Evolutionary conservation across 2,329 filamentous ascomycete genomes (phyloP), one percentile per base, ranked within the genome.

Genomic region (Chaetomiaceae sp.): DNA sequence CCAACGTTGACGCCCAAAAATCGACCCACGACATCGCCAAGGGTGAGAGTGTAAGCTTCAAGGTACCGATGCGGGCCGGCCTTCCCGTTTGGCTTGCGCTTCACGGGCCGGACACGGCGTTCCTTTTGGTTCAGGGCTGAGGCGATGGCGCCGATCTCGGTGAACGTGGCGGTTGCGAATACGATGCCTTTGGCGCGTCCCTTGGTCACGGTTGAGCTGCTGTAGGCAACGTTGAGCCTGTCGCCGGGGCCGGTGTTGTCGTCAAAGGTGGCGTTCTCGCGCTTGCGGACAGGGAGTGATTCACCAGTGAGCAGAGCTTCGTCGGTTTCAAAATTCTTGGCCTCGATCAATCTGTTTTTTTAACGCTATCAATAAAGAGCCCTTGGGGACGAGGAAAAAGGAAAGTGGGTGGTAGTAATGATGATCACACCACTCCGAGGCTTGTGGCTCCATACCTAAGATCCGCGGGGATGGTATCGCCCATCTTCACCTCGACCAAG

Each of bases 261-360:
- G 36, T 74, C 58, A 14, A 62, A 71, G 49, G 83, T 75, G 48
- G 81, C 70, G 40, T 69, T 73, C 25, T 81, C 75, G 10, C 80
- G 74, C 71, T 89, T 86, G 72, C 75, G 80, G 43, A 86, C 83
- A 51, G 86, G 82, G 7, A 86, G 69, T 33, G 86, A 87, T 71
- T 90, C 86, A 55, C 86, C 86, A 10, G 86, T 90, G 25, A 90
- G 76, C 42, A 87, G 77, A 13, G 86, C 84, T 68, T 89, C 86
- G 59, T 95, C 88, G 59, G 85, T 86, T 51, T 85, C 86, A 54
- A 89, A 73, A 66, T 91, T 91, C 71, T 90, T 82, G 48, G 79
- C 80, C 58, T 86, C 78, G 56, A 85, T 68, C 23, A 84, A 69
- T 57, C 84, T 61, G 13, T 38, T 40, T 20, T 23, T 23, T 43